Conservation (phyloP, 306 rosid species). For the Corylus avellana region DNA sequence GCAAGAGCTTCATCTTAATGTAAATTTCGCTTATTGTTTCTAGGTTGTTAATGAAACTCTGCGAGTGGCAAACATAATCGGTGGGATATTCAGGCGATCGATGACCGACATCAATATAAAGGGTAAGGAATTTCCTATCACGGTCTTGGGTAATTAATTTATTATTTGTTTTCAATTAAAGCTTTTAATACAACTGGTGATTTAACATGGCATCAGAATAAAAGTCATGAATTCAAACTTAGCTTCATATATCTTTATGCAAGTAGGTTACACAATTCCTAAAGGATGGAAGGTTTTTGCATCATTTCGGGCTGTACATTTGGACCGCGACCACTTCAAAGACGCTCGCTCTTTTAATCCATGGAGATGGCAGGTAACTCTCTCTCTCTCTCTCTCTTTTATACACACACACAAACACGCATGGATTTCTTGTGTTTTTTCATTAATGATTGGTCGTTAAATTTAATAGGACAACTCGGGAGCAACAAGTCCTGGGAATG, state of each 20-base stretch:
- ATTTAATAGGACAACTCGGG: constrained; percentile 52
- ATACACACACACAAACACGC: not conserved
- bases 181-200: no score
- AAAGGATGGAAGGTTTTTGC: constrained; percentile 95
- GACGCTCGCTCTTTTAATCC: constrained; percentile 93
- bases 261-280: constrained; percentile 82
- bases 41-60: constrained; percentile 94
- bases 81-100: constrained; percentile 86
- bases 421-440: no score
- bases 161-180: no score
- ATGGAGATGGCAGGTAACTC: constrained; percentile 89
- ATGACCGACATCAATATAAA: constrained; percentile 72
- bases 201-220: no score
- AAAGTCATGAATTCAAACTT: no score
- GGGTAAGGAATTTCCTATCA: constrained; percentile 39
- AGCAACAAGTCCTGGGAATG: constrained; percentile 39
- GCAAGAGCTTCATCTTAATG: not conserved
- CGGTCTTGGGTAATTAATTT: not conserved
- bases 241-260: not conserved
- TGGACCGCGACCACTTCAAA: constrained; percentile 74
- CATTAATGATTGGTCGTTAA: no score
- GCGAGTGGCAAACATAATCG: constrained; percentile 73
- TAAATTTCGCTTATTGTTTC: not conserved
- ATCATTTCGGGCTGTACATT: constrained; percentile 88
- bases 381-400: not conserved